Conservation (phyloP, 2,329 filamentous ascomycete species). For the Xylaria sp. region DNA sequence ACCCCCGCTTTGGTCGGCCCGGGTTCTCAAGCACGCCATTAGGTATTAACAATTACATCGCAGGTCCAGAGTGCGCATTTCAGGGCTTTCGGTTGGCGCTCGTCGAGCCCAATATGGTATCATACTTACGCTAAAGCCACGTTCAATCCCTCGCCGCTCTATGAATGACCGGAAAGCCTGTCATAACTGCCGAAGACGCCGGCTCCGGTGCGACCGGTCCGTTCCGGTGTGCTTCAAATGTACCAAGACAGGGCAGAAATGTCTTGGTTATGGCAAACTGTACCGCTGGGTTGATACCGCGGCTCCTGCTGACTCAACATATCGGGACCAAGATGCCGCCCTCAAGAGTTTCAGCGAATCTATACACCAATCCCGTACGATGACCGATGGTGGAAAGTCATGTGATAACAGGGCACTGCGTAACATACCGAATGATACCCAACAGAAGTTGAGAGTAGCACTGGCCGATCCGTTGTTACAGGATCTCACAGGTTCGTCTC, state of each 20-base stretch:
- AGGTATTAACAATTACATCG: constrained; percentile 11
- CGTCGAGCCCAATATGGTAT: constrained; percentile 12
- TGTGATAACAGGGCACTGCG: background rate
- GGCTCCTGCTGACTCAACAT: constrained; percentile 60
- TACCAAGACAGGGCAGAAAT: constrained; percentile 63
- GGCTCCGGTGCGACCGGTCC: constrained; percentile 71
- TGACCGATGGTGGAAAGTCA: constrained; percentile 11
- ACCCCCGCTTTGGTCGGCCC: background rate
- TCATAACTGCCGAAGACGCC: constrained; percentile 70
- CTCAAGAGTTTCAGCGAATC: background rate
- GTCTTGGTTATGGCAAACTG: constrained; percentile 70
- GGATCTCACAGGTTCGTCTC: constrained; percentile 59
- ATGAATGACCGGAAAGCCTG: constrained; percentile 58
- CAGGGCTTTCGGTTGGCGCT: constrained; percentile 1
- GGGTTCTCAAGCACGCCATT: constrained; percentile 6
- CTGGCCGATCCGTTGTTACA: constrained; percentile 67
- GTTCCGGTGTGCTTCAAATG: constrained; percentile 70
- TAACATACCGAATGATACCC: background rate
- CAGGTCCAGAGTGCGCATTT: background rate
- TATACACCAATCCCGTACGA: constrained; percentile 36
- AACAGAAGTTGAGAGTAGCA: constrained; percentile 40
- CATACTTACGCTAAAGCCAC: background rate
- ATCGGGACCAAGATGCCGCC: constrained; percentile 36
- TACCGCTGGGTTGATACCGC: constrained; percentile 69
- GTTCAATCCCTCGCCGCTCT: constrained; percentile 8